Evolutionary conservation across 208 protist genomes (phyloP), one percentile per base, ranked within the genome.

Genomic region (Crithidia bombi): DNA sequence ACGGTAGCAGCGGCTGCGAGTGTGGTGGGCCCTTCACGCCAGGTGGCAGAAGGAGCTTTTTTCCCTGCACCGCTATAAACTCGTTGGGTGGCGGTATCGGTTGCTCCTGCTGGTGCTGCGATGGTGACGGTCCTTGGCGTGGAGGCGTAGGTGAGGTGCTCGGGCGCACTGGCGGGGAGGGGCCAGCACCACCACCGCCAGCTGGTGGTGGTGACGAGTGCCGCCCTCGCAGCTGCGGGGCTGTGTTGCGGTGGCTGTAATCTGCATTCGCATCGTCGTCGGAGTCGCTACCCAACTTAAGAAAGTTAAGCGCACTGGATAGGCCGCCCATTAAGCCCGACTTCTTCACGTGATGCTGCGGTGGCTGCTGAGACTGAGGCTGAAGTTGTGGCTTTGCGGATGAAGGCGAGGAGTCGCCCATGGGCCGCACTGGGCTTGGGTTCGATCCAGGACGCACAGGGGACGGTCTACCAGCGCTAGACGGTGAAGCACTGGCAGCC

Each of bases 21-120:
- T 30, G 38, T 38, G 36, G 55, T 19, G 55, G 55, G 12, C 28
- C 52, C 17, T 51, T n/a, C 26, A 32, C 30, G 6, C 59, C 59
- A 3, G 59, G 59, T 25, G 67, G 56, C 46, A 57, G 12, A 10
- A 72, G 46, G 44, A 70, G 65, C 28, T 66, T 73, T 47, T 73
- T 73, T 7, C 69, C 69, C 25, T 64, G 55, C 26, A 23, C 25
- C 4, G 46, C 30, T 19, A 51, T 64, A 9, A 51, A 25, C 0
- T 1, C 43, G 17, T 35, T 64, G 2, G 6, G 57, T 12, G 57
- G 57, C 19, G 57, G 57, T 5, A 43, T 51, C 2, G 57, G 28
- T 28, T 64, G 57, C 23, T n/a, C 7, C 28, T 56, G 28, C 35
- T 59, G 54, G 3, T 59, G 30, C n/a, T n/a, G 54, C 35, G 2